phyloP scores from a whole-genome alignment of 176 grass and related monocot species.

The Hordeum vulgare region DNA sequence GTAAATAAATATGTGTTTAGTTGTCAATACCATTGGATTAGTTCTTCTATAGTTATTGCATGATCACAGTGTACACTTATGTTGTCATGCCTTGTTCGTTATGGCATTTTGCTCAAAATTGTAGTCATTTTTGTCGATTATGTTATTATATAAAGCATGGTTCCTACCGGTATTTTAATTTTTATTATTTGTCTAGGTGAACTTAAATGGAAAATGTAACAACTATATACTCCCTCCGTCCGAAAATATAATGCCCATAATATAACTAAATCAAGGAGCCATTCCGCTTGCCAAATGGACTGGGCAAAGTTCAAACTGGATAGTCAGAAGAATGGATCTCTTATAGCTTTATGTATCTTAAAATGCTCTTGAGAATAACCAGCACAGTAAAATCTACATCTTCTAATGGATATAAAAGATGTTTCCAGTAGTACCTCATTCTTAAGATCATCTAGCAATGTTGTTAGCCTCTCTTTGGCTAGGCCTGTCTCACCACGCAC shows the following conservation, averaged over 20 bases:
- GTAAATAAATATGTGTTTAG: neutral
- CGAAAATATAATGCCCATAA: too few species aligned
- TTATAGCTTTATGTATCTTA: neutral
- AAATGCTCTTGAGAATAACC: neutral
- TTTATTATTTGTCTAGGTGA: neutral
- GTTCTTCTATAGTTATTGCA: neutral
- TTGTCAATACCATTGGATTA: neutral
- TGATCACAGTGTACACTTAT: neutral
- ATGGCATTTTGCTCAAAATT: slow-evolving; percentile 1
- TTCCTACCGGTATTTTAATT: neutral
- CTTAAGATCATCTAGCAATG: slow-evolving; percentile 39
- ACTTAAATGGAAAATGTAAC: neutral
- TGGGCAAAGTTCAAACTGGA: slow-evolving; percentile 24
- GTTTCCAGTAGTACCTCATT: slow-evolving; percentile 30
- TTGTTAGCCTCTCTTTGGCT: too few species aligned
- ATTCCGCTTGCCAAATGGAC: slow-evolving; percentile 59
- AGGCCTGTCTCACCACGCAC: too few species aligned
- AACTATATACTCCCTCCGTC: slow-evolving; percentile 8
- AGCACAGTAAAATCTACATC: neutral
- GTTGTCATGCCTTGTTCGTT: slow-evolving; percentile 1
- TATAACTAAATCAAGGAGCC: too few species aligned
- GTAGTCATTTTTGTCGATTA: neutral
- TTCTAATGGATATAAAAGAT: neutral
- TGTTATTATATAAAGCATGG: neutral
- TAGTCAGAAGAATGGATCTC: slow-evolving; percentile 9